These are phyloP conservation scores for Diaporthe eres DNA, from an alignment of 2,329 filamentous ascomycete species.

Conservation along the genomic window DNA sequence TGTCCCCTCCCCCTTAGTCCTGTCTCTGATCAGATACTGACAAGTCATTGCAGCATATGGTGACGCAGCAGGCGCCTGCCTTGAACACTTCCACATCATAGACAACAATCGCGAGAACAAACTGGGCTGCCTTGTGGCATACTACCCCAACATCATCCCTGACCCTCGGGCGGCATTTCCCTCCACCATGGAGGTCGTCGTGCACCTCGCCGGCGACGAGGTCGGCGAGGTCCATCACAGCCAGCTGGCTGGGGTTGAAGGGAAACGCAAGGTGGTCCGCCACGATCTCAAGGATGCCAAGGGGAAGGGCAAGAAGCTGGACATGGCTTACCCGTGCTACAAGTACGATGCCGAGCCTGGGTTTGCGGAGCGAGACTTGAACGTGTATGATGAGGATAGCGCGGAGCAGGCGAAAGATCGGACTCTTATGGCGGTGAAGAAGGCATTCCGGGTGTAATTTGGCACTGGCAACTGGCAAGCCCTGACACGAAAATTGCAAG, in stretches of 20 bases:
- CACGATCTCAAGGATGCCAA: constrained; percentile 54
- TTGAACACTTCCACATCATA: constrained; percentile 60
- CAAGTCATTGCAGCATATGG: constrained; percentile 55
- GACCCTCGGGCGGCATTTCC: constrained; percentile 59
- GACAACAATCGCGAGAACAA: constrained; percentile 61
- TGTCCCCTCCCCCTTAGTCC: not conserved
- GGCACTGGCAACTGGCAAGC: constrained; percentile 46
- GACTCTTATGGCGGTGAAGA: constrained; percentile 70
- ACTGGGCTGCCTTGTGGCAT: constrained; percentile 59
- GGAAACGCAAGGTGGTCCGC: constrained; percentile 55
- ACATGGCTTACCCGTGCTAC: constrained; percentile 57
- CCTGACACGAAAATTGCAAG: not conserved
- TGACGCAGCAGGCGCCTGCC: constrained; percentile 58
- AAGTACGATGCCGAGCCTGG: constrained; percentile 68
- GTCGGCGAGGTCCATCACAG: constrained; percentile 57
- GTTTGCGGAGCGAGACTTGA: constrained; percentile 79
- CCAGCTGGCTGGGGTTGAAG: constrained; percentile 62
- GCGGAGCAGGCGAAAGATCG: constrained; percentile 79
- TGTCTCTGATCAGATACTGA: not conserved
- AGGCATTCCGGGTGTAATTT: constrained; percentile 67
- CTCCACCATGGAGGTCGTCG: constrained; percentile 54
- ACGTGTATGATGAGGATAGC: constrained; percentile 75
- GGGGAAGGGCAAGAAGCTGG: constrained; percentile 54
- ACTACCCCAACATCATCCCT: constrained; percentile 61
- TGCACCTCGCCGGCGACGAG: constrained; percentile 57